Percentiles rank a stretch among this genome's conserved stretches.
Evolutionary conservation across 2,329 filamentous ascomycete species (phyloP).

Genomic region (Grosmannia huntii): DNA sequence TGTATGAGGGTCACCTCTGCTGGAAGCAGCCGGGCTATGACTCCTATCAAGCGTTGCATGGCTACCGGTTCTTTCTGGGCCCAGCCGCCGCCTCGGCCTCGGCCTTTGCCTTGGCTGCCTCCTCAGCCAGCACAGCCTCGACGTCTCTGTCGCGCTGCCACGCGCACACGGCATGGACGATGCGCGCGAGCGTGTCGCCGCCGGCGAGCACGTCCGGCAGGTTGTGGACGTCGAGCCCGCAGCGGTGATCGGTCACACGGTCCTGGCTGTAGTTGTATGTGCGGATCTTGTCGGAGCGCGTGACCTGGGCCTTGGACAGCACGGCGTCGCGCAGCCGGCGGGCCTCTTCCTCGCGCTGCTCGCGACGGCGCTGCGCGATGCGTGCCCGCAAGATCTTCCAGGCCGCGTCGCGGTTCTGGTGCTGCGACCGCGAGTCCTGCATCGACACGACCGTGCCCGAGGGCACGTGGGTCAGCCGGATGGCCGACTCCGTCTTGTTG

Average conservation of each 20-base stretch:
- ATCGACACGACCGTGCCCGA: constrained; percentile 80
- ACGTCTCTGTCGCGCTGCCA: constrained; percentile 71
- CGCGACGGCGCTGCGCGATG: constrained; percentile 65
- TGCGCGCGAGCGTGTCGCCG: constrained; percentile 52
- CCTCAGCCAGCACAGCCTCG: constrained; percentile 52
- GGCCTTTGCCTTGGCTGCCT: constrained; percentile 22
- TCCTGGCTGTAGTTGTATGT: constrained; percentile 74
- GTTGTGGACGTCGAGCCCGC: constrained; percentile 66
- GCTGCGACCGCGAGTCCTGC: constrained; percentile 85
- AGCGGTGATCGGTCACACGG: constrained; percentile 79
- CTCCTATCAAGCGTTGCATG: background rate
- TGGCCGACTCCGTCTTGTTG: constrained; percentile 94
- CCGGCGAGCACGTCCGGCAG: constrained; percentile 70
- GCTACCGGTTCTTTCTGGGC: background rate
- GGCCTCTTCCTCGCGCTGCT: constrained; percentile 73
- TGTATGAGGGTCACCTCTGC: no score
- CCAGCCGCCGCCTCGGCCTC: constrained; percentile 9
- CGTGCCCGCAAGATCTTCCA: constrained; percentile 76
- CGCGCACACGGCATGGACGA: constrained; percentile 65
- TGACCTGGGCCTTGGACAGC: constrained; percentile 68
- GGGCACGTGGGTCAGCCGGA: constrained; percentile 81
- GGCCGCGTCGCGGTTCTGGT: constrained; percentile 74
- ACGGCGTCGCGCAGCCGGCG: constrained; percentile 63
- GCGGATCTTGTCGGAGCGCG: constrained; percentile 82
- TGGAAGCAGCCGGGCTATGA: no score